phyloP scores from a whole-genome alignment of 345 rosid genomes.

The Euphorbia pulcherrima region DNA sequence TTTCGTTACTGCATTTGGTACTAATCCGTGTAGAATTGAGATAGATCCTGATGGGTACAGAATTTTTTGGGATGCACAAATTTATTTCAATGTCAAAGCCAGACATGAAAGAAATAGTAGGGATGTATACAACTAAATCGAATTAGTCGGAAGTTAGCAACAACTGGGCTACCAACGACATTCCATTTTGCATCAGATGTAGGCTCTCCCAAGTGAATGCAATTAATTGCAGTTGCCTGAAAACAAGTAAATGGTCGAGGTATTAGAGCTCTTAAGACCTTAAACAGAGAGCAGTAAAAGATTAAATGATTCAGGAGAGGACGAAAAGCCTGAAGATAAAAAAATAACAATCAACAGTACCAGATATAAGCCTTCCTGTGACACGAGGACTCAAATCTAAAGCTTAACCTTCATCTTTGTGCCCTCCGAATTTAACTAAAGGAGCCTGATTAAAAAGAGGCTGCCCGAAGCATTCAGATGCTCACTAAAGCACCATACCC shows the following conservation, averaged over 20 bases:
- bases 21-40: too few relatives aligned
- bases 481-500: conserved; percentile 85
- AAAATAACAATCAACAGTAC: conserved; percentile 29
- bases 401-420: conserved; percentile 92
- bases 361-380: conserved; percentile 79
- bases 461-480: conserved; percentile 72
- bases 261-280: conserved; percentile 1
- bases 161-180: conserved; percentile 61
- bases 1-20: too few relatives aligned
- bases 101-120: too few relatives aligned
- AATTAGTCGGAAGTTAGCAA: too few relatives aligned
- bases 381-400: conserved; percentile 88
- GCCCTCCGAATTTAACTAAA: conserved; percentile 63
- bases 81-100: too few relatives aligned
- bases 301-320: neutral
- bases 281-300: conserved; percentile 4
- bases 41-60: too few relatives aligned
- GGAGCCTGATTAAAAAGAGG: conserved; percentile 74
- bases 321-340: too few relatives aligned
- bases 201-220: conserved; percentile 88
- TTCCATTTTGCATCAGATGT: conserved; percentile 70
- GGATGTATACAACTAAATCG: too few relatives aligned
- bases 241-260: conserved; percentile 5
- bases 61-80: too few relatives aligned
- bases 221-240: conserved; percentile 85